Evolutionary conservation across 2,329 filamentous ascomycete genomes (phyloP), one percentile per base, ranked within the genome.

Genomic region (Sporothrix phasma): DNA sequence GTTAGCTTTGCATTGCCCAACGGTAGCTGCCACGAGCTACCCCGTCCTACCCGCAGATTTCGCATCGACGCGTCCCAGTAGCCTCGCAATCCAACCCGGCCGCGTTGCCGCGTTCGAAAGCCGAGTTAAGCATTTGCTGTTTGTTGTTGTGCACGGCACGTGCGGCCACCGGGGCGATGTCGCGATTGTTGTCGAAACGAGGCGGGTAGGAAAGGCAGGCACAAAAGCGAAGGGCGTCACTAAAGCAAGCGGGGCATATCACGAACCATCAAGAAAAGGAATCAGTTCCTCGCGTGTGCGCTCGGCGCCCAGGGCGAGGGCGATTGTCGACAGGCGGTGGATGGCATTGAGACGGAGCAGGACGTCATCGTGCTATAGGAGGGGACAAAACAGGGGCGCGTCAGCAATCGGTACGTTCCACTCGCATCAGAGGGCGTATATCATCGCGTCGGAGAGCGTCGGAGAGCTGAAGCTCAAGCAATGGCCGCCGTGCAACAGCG

Each of bases 251-350:
- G 65, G 63, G 26, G 69, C 64, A 60, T 51, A 51, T 54, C 69
- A 81, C 89, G 80, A 80, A 97, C 94, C 94, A 78, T 99, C 95
- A 74, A 99, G 86, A 77, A 99, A 99, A 71, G 95, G 95, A 80
- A 99, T 96, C 74, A 99, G 86, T 82, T 99, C 94, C 73, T 99
- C 93, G 76, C 94, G 88, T 74, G 94, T 99, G 78, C 94, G 89
- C 81, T 99, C 94, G 68, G 94, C 86, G 73, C 94, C 94, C 69
- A 99, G 82, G 72, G 94, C 94, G 70, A 99, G 87, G 73, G 95
- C 94, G 80, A 99, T 99, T 68, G 94, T 99, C 65, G 94, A 97
- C 68, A 99, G 88, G 74, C 94, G 89, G 80, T 96, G 93, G 76
- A 99, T 99, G 74, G 94, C 94, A 79, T 99, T 99, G 78, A 99